Conservation (phyloP, 306 rosid genomes). For the Inga leiocalycina region DNA sequence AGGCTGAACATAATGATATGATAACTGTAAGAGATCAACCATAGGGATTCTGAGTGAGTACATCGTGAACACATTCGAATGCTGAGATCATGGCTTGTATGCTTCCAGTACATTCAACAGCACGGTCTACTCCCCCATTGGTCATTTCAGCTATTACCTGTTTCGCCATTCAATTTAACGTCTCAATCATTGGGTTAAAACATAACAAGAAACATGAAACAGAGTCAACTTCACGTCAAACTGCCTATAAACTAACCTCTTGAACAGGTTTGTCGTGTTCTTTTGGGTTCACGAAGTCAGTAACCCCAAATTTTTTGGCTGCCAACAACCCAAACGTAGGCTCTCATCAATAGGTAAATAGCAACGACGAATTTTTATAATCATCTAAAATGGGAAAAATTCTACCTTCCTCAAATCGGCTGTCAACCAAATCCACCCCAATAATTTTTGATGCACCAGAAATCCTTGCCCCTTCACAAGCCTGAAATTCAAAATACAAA, state of each 20-base stretch:
- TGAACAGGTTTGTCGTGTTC: constrained; percentile 85
- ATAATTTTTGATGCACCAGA: constrained; percentile 79
- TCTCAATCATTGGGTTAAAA: neutral
- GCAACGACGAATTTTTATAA: neutral
- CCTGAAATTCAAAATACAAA: constrained; percentile 42
- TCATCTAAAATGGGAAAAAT: constrained; percentile 14
- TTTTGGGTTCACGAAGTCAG: constrained; percentile 85
- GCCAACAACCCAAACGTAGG: constrained; percentile 28
- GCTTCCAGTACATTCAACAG: constrained; percentile 88
- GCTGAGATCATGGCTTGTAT: constrained; percentile 90
- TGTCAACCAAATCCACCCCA: constrained; percentile 78
- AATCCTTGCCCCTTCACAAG: constrained; percentile 90
- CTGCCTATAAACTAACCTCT: constrained; percentile 46
- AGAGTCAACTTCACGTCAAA: neutral
- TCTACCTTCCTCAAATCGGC: constrained; percentile 75
- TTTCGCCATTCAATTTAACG: constrained; percentile 24
- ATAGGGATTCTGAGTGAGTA: constrained; percentile 17
- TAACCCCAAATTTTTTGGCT: constrained; percentile 93
- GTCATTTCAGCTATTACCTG: constrained; percentile 90
- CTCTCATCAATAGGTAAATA: neutral
- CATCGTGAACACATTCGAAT: constrained; percentile 94
- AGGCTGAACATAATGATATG: neutral
- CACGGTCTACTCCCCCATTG: constrained; percentile 86
- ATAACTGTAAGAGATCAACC: neutral
- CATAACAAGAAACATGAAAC: neutral